These are phyloP conservation scores for Huntiella savannae DNA, from an alignment of 2,329 filamentous ascomycete species.

Conservation along the genomic window DNA sequence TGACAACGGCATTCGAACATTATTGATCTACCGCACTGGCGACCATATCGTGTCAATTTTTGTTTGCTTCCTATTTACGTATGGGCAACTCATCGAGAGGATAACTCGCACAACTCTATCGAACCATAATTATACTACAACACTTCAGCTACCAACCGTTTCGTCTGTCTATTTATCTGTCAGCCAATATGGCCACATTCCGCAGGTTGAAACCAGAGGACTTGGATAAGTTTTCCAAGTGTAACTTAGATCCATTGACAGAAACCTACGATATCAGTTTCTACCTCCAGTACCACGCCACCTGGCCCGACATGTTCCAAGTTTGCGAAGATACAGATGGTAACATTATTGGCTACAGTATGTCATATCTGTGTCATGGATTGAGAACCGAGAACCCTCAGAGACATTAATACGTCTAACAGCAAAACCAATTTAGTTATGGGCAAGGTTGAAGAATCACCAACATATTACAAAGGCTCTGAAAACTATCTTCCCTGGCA, in stretches of 20 bases:
- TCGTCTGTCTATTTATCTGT: not conserved
- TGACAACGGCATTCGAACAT: no score
- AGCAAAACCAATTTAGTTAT: constrained; percentile 46
- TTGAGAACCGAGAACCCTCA: not conserved
- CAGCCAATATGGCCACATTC: constrained; percentile 54
- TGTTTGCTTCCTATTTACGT: not conserved
- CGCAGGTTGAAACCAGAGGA: constrained; percentile 71
- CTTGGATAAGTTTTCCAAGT: constrained; percentile 75
- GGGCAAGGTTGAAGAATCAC: constrained; percentile 85
- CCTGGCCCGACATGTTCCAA: constrained; percentile 89
- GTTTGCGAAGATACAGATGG: constrained; percentile 72
- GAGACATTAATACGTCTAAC: not conserved
- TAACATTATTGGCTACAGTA: constrained; percentile 91
- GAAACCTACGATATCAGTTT: constrained; percentile 94
- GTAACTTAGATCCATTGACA: constrained; percentile 91
- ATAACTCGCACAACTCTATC: not conserved
- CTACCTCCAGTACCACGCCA: constrained; percentile 88
- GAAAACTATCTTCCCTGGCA: constrained; percentile 98
- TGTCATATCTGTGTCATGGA: constrained; percentile 16
- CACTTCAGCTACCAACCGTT: not conserved
- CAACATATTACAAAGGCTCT: constrained; percentile 52
- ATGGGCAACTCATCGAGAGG: not conserved
- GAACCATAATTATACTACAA: not conserved
- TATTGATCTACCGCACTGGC: no score
- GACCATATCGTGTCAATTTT: no score